phyloP scores from a whole-genome alignment of 352 stramenopile species.

The Globisporangium nagaii region DNA sequence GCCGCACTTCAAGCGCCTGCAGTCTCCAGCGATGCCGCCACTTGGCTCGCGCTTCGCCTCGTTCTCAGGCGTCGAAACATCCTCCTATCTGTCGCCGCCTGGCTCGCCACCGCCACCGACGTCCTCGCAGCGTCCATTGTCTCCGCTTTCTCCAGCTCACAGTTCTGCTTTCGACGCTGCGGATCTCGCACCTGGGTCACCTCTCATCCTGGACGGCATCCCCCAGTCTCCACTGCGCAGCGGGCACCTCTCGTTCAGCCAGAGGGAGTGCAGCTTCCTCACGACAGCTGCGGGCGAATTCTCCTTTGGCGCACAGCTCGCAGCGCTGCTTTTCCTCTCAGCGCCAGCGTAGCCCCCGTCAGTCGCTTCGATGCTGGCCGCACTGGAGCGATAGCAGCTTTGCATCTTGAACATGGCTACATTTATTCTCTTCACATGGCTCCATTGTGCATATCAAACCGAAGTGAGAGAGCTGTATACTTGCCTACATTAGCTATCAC shows the following conservation, averaged over 20 bases:
- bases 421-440: too few species aligned
- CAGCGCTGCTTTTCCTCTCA: constrained; percentile 36
- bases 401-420: neutral
- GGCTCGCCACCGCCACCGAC: constrained; percentile 1
- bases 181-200: too few species aligned
- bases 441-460: too few species aligned
- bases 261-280: constrained; percentile 24
- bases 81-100: neutral
- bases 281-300: constrained; percentile 27
- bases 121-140: constrained; percentile 1
- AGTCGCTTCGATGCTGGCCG: too few species aligned
- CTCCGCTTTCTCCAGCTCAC: neutral
- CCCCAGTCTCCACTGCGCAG: neutral
- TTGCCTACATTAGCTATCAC: too few species aligned
- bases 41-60: constrained; percentile 32
- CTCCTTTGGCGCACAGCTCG: constrained; percentile 35
- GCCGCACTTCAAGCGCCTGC: constrained; percentile 14
- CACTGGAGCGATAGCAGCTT: too few species aligned
- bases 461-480: too few species aligned
- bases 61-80: constrained; percentile 23
- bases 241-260: constrained; percentile 24
- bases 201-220: neutral
- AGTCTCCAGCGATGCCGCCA: constrained; percentile 13
- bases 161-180: neutral
- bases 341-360: too few species aligned